Evolutionary conservation across 2,329 filamentous ascomycete species (phyloP).

Genomic region (Zymoseptoria tritici): DNA sequence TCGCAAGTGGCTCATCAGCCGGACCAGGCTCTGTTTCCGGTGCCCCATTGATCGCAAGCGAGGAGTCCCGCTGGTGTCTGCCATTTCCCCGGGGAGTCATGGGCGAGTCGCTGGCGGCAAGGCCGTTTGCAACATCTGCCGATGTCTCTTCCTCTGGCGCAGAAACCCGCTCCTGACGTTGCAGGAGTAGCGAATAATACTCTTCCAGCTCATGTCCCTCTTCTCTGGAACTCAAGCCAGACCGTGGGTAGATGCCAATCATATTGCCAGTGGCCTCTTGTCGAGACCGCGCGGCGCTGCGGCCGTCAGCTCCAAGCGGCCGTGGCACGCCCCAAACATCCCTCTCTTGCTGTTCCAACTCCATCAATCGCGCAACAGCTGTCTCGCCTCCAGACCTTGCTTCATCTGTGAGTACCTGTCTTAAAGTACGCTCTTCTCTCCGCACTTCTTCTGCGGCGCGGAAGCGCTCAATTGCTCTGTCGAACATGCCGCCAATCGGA

Average conservation of each 20-base stretch:
- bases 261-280: not conserved
- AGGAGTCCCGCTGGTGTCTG: not conserved
- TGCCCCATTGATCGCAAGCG: not conserved
- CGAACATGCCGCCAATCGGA: conserved; percentile 43
- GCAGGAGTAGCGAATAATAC: conserved; percentile 23
- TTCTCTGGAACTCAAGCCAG: not conserved
- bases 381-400: conserved; percentile 18
- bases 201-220: conserved; percentile 20
- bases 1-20: not conserved
- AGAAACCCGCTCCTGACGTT: not conserved
- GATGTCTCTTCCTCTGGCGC: not conserved
- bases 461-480: conserved; percentile 37
- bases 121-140: not conserved
- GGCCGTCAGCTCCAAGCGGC: not conserved
- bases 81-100: not conserved
- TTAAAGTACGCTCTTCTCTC: conserved; percentile 27
- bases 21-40: not conserved
- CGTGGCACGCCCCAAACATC: conserved; percentile 30
- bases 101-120: not conserved
- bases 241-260: not conserved
- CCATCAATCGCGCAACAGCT: conserved; percentile 13
- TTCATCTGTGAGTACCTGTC: conserved; percentile 28
- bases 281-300: not conserved
- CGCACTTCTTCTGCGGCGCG: conserved; percentile 35
- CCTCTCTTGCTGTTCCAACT: conserved; percentile 15